Percentiles rank a stretch among this genome's conserved stretches.
Evolutionary conservation across 139 green algal genomes (phyloP).

Genomic region (Dunaliella sp.): DNA sequence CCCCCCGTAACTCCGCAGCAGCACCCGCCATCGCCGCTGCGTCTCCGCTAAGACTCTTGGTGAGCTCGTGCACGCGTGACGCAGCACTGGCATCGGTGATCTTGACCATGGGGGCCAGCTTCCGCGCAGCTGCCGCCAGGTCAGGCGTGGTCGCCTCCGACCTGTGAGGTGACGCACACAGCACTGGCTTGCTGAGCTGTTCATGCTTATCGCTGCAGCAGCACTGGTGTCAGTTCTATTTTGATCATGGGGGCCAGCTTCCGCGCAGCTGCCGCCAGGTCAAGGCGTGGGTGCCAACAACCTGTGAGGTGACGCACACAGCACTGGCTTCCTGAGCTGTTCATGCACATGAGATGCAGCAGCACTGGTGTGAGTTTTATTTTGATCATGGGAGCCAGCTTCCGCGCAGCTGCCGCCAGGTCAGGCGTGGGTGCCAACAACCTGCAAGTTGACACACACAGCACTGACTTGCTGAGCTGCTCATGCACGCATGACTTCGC

Average conservation of each 20-base stretch:
- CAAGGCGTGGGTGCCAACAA: too few species aligned
- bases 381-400: conserved; percentile 10
- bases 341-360: too few species aligned
- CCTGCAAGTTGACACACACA: too few species aligned
- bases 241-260: conserved; percentile 18
- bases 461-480: too few species aligned
- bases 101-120: conserved; percentile 10
- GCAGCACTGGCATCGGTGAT: background rate
- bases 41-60: background rate
- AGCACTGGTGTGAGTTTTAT: too few species aligned
- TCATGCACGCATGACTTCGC: too few species aligned
- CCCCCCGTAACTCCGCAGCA: background rate
- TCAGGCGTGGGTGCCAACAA: background rate
- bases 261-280: conserved; percentile 5
- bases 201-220: too few species aligned
- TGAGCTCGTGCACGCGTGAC: background rate
- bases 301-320: too few species aligned
- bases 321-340: too few species aligned
- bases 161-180: too few species aligned
- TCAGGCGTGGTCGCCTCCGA: background rate
- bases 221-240: too few species aligned
- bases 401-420: conserved; percentile 9
- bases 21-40: background rate
- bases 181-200: too few species aligned
- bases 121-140: conserved; percentile 9